Base-by-base conservation (phyloP, 1,284 basidiomycete species). In the Ustilago curta region DNA sequence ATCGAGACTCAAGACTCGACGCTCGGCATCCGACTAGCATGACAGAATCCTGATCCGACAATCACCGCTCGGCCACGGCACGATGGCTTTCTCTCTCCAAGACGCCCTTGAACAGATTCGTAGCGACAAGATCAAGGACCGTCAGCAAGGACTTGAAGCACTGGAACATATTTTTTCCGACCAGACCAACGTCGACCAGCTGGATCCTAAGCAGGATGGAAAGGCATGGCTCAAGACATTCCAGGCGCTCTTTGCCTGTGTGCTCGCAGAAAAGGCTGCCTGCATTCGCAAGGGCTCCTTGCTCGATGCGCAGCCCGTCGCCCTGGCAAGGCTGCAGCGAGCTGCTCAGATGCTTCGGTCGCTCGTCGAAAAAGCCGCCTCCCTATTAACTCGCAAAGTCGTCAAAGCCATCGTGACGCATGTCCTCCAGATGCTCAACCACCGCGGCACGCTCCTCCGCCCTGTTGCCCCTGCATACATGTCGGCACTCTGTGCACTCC, bases 401-500 rank as follows among this genome's bases (percentile, higher is more conserved):
- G 77, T 89, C 47, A 89, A 88, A 51, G 84, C 88, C 4, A 78
- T 95, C 39, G 86, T 93, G 54, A 87, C 87, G 4, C 92, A 95
- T 82, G 87, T 97, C 57, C 85, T 88, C 4, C 88, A 90, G 60
- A 88, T 88, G 63, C 88, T 94, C 64, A 87, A 90, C 12, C 83
- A 90, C 73, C 86, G 88, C 12, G 88, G 88, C 27, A 77, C 68
- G 18, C 87, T 96, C 9, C 88, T 91, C 55, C 81, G 87, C 8
- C 90, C 90, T 0, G 88, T 94, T 6, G 90, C 92, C 3, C 85
- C 93, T 66, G 90, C 94, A 83, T 97, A 94, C 83, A 87, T 91
- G 65, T 94, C 95, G 83, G 88, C 92, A 0, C 87, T 96, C 37
- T 89, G 89, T 43, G 87, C 87, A 50, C 82, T 92, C 3, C 86